Evolutionary conservation across 164 flowering plant genomes (phyloP).

Genomic region (Magnolia officinalis): DNA sequence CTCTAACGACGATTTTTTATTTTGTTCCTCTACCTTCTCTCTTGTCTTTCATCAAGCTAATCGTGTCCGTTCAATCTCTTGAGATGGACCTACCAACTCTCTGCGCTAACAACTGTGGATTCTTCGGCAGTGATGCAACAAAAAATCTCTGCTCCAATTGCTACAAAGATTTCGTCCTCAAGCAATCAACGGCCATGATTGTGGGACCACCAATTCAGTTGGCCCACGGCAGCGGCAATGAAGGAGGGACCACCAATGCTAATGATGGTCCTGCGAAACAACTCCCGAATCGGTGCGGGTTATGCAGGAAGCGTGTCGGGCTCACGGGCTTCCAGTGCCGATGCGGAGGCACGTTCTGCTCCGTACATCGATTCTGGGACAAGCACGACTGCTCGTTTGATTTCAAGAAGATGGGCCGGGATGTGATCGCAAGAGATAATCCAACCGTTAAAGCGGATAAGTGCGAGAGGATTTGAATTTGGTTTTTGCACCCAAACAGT

Average conservation of each 20-base stretch:
- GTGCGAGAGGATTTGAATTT: slow-evolving; percentile 41
- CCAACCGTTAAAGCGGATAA: slow-evolving; percentile 62
- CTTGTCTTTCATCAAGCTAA: too few species aligned
- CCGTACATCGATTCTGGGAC: slow-evolving; percentile 55
- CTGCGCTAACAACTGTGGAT: slow-evolving; percentile 11
- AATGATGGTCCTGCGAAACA: not conserved
- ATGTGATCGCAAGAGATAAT: slow-evolving; percentile 56
- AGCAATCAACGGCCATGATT: not conserved
- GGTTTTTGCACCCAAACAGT: not conserved
- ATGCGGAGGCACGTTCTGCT: slow-evolving; percentile 59
- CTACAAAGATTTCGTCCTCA: slow-evolving; percentile 8
- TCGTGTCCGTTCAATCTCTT: not conserved
- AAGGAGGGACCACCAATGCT: not conserved
- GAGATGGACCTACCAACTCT: not conserved
- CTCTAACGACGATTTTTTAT: too few species aligned
- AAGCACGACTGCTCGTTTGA: slow-evolving; percentile 56
- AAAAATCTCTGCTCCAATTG: slow-evolving; percentile 12
- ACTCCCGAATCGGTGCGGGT: slow-evolving; percentile 37
- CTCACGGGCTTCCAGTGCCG: slow-evolving; percentile 63
- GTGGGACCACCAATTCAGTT: not conserved
- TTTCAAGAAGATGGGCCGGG: slow-evolving; percentile 55
- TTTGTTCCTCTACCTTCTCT: too few species aligned
- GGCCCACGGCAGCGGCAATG: not conserved
- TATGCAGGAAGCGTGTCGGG: slow-evolving; percentile 52
- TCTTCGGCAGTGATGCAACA: slow-evolving; percentile 8